Evolutionary conservation across 2,329 filamentous ascomycete species (phyloP), one percentile per base, ranked within the genome.

Genomic region (Fusarium tricinctum): DNA sequence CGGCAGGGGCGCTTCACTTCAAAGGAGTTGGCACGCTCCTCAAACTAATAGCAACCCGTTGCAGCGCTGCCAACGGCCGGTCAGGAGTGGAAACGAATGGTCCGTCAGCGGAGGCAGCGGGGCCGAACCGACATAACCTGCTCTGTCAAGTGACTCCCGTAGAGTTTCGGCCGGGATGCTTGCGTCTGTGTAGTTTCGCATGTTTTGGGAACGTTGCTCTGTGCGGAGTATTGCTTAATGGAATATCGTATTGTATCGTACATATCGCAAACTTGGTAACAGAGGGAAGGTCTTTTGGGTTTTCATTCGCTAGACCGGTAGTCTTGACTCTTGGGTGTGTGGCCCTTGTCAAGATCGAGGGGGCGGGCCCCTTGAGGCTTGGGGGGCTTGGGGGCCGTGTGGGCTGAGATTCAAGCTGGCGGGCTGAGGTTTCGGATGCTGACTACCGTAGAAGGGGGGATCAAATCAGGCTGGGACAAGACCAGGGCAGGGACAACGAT

Each of bases 371-470:
- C 38, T 45, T 51, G 53, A 30, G 28, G 9, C 28, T 30, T 30
- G 28, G 53, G 59, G 61, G 43, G 61, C 49, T 38, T 51, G 53
- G 46, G 59, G 61, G 43, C 63, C 51, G 64, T 73, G 64, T 74
- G 72, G 72, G 67, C 72, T 74, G 70, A 74, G 72, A 73, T 72
- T 74, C 64, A 64, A 74, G 72, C 47, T 74, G 67, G 45, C 60
- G 45, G 69, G 52, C 47, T 50, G 66, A 71, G 68, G 71, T 69
- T 61, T 71, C 58, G 66, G 59, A 55, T 62, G 48, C 40, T 71
- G 69, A 60, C 66, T 67, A 64, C 66, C 63, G 67, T 56, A 35
- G 59, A 70, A 70, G 52, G 67, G 58, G 66, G 45, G 58, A n/a
- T 42, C 35, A 55, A 38, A 19, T 38, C 17, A 14, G 33, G 15